These are phyloP conservation scores for Globisporangium lucens DNA, from an alignment of 352 stramenopile species.

Conservation along the genomic window DNA sequence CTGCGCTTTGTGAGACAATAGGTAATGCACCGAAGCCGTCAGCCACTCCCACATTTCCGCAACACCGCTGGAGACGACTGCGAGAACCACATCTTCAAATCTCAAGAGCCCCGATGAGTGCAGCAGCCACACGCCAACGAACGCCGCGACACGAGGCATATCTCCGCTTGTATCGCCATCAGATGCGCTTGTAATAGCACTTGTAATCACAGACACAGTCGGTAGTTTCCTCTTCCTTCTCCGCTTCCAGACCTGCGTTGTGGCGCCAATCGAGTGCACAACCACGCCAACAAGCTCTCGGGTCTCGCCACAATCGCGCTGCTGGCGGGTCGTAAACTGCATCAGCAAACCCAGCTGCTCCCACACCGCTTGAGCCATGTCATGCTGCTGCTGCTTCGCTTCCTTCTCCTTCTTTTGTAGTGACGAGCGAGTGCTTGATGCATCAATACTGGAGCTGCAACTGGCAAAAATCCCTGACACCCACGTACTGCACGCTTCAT, in stretches of 20 bases:
- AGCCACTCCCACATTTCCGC: constrained; percentile 8
- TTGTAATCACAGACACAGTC: neutral
- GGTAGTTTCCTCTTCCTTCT: constrained; percentile 7
- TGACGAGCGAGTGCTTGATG: neutral
- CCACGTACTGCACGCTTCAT: neutral
- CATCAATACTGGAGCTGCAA: neutral
- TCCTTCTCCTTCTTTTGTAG: neutral
- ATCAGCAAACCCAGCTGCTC: neutral
- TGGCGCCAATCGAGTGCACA: constrained; percentile 6
- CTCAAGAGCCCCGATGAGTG: constrained; percentile 15
- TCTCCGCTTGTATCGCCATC: too few relatives aligned
- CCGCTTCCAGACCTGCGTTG: neutral
- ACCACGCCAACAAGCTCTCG: constrained; percentile 9
- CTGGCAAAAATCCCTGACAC: neutral
- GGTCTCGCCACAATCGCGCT: neutral
- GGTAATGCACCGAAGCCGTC: neutral
- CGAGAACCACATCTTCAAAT: constrained; percentile 22
- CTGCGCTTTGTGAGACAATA: neutral
- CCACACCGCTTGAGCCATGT: neutral
- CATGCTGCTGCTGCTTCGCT: neutral
- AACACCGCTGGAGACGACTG: neutral
- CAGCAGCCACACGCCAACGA: constrained; percentile 17
- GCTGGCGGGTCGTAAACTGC: neutral
- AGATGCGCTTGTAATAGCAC: neutral
- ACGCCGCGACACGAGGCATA: neutral